Evolutionary conservation across 768 basidiomycete genomes (phyloP), one percentile per base, ranked within the genome.

Genomic region (Gloeophyllum trabeum): DNA sequence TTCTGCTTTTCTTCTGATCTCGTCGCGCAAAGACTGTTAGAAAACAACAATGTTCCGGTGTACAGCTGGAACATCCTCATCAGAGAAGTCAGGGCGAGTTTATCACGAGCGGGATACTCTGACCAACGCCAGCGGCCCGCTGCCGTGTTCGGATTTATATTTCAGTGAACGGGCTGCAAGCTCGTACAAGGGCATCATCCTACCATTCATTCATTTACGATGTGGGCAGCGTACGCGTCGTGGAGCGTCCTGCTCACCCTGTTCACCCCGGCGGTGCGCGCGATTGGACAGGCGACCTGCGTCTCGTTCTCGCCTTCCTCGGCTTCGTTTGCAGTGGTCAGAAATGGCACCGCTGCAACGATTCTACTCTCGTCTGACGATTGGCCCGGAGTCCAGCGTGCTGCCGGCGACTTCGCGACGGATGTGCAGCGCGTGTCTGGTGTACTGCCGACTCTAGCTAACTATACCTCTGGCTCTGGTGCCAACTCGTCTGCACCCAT

Each of bases 371-470:
- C 74, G 10, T 47, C 63, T 0, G 75, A 76, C 40, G 78, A 81
- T 39, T 80, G 75, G 73, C 70, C 73, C 13, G 75, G 75, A 30
- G 76, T 81, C 2, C 76, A 76, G 40, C 64, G 73, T 24, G 78
- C 76, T 2, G 78, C 75, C 3, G 49, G 63, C 4, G 73, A 77
- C 50, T 81, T 85, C 51, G 74, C 65, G 2, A 53, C 64, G 14
- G 81, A 85, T 54, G 74, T 86, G 25, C 56, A 73, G 43, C 63
- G 65, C 30, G 79, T 84, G 28, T 78, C 79, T 0, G 72, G 73
- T 5, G 57, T 65, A 30, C 67, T 62, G 43, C 75, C 77, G 0
- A 41, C 60, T 1, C 44, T 82, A 12, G 56, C 63, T 35, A 84
- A 82, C 50, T 63, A 64, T 7, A 49, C 57, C 20, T 48, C 61